Conservation (phyloP, 2,329 filamentous ascomycete species). For the Cordyceps javanica region DNA sequence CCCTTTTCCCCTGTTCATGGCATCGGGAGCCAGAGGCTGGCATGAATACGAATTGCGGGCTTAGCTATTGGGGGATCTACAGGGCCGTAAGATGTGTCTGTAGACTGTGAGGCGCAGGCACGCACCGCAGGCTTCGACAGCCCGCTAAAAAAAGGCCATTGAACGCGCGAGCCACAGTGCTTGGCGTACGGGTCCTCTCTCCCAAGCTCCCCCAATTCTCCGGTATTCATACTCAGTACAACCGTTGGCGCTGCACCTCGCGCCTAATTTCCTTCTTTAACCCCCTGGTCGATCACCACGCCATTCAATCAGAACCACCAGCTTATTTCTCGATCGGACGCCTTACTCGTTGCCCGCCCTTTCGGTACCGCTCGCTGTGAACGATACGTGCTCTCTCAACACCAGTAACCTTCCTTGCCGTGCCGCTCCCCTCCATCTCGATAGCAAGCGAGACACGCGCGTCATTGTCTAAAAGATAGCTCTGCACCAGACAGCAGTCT, state of each 20-base stretch:
- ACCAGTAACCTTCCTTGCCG: neutral
- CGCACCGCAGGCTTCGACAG: neutral
- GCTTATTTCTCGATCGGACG: neutral
- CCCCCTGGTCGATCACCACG: neutral
- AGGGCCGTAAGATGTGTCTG: neutral
- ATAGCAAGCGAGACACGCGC: slow-evolving; percentile 1
- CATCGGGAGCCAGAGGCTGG: neutral
- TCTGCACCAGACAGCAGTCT: neutral
- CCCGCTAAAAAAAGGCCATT: slow-evolving; percentile 3
- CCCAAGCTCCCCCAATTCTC: neutral
- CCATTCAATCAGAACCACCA: neutral
- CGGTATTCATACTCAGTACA: neutral
- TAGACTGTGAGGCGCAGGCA: neutral
- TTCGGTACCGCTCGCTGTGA: neutral
- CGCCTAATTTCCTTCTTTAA: neutral
- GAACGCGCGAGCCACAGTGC: slow-evolving; percentile 3
- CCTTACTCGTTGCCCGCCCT: neutral
- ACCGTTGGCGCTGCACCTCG: neutral
- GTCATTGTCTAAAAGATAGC: neutral
- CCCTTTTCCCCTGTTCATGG: neutral
- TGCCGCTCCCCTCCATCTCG: neutral
- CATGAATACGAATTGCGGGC: slow-evolving; percentile 4
- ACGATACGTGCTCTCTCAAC: neutral
- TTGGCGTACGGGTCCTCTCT: neutral
- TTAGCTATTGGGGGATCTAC: slow-evolving; percentile 6